Percentiles rank a stretch among this genome's conserved stretches.
phyloP scores from a whole-genome alignment of 768 basidiomycete species.

The Aureoboletus auriporus region DNA sequence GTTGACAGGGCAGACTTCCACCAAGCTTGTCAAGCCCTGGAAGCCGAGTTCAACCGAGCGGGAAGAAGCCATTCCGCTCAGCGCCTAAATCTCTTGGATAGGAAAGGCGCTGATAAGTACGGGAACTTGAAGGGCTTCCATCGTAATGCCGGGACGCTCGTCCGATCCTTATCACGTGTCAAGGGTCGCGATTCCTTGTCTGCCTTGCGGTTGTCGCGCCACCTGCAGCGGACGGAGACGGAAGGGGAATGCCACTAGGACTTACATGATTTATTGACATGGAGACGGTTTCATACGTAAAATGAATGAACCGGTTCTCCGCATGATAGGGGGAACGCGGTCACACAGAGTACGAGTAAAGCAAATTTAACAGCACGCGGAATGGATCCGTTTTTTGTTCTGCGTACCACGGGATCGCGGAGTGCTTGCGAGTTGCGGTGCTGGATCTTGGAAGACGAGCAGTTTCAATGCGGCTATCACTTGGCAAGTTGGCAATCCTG shows the following conservation, averaged over 20 bases:
- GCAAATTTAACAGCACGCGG: not conserved
- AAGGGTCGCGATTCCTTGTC: not conserved
- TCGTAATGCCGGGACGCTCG: constrained; percentile 7
- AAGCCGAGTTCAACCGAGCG: constrained; percentile 10
- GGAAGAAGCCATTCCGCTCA: not conserved
- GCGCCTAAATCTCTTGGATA: constrained; percentile 21
- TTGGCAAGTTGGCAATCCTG: constrained; percentile 5
- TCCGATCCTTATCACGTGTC: constrained; percentile 11
- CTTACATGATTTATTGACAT: constrained; percentile 7
- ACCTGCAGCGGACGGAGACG: constrained; percentile 12
- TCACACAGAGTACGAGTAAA: not conserved
- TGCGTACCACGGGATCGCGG: constrained; percentile 12
- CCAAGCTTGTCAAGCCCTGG: constrained; percentile 13
- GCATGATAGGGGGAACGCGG: not conserved
- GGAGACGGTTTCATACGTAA: constrained; percentile 13
- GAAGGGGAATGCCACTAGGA: not conserved
- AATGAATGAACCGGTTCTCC: constrained; percentile 1
- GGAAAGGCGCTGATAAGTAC: constrained; percentile 1
- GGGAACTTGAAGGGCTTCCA: not conserved
- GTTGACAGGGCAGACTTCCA: constrained; percentile 3
- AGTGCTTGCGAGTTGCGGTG: not conserved
- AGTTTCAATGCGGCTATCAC: constrained; percentile 2
- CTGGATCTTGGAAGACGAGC: constrained; percentile 4
- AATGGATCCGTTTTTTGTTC: not conserved
- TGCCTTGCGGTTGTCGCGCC: constrained; percentile 12